Evolutionary conservation across 306 rosid genomes (phyloP), one percentile per base, ranked within the genome.

Genomic region (Macrotyloma uniflorum): DNA sequence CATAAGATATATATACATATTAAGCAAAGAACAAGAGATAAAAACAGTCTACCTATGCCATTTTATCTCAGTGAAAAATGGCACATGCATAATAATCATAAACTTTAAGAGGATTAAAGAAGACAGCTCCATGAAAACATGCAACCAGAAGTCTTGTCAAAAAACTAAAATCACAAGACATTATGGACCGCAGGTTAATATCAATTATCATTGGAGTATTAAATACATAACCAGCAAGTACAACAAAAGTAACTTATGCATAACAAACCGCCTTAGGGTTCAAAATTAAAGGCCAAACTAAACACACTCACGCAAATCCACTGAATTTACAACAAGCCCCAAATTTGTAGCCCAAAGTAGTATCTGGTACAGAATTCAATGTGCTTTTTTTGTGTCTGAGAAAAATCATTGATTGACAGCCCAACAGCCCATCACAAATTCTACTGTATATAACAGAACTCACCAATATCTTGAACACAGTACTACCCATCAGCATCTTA

Each of bases 271-370:
- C 49, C 30, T 24, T 50, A 78, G 83, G 83, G 67, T 75, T 75
- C 78, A 70, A 73, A 79, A 51, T 58, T 66, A 22, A 78, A 65
- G 11, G 79, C 38, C 35, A 43, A 47, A 67, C 59, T 5, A 64
- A 35, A 70, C 11, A 15, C 36, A 40, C 73, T 53, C n/a, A 11
- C 36, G 51, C 67, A 61, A 69, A 79, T 67, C 77, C 64, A 82
- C 51, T 24, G n/a, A 71, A 79, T 38, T 79, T 22, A 79, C 65
- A 65, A 38, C 26, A 72, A 86, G 61, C 42, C 83, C 68, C 70
- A 61, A 72, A 67, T 61, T 49, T 18, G 72, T 8, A 67, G 57
- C 28, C 35, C 6, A 69, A 35, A 45, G 53, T 10, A 63, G 68
- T 53, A 63, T 38, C 63, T 24, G 70, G 51, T 16, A 65, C 67